Percentiles rank a stretch among this genome's conserved stretches.
phyloP scores from a whole-genome alignment of 2,329 filamentous ascomycete species.

The Fusarium setosum region DNA sequence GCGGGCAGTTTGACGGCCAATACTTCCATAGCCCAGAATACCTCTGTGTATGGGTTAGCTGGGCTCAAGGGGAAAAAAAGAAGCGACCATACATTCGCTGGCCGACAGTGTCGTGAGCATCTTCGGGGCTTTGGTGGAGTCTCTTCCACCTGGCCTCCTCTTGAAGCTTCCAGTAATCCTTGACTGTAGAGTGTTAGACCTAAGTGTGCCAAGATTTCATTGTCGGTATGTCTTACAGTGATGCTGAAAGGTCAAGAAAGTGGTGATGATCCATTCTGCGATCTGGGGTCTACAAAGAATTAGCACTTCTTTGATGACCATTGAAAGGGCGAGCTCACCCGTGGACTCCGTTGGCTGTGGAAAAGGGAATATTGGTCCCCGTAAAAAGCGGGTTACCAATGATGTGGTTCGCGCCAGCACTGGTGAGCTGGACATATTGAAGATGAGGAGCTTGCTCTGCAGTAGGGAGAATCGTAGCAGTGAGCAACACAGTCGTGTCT shows the following conservation, averaged over 20 bases:
- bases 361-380: constrained; percentile 62
- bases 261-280: constrained; percentile 66
- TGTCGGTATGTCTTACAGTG: constrained; percentile 48
- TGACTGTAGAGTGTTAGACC: constrained; percentile 47
- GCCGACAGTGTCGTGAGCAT: constrained; percentile 56
- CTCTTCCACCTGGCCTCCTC: constrained; percentile 57
- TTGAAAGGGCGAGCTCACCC: constrained; percentile 52
- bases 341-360: constrained; percentile 68
- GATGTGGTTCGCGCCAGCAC: constrained; percentile 65
- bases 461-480: constrained; percentile 55
- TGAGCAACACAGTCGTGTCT: constrained; percentile 61
- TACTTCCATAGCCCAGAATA: constrained; percentile 66
- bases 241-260: constrained; percentile 62
- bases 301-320: background rate
- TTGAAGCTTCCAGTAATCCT: constrained; percentile 57
- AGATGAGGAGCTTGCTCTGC: constrained; percentile 58
- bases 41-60: constrained; percentile 48
- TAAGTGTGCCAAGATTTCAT: background rate
- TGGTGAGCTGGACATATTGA: constrained; percentile 64
- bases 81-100: constrained; percentile 59
- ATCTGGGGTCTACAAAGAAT: constrained; percentile 61
- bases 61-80: too few relatives aligned
- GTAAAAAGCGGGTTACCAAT: constrained; percentile 59
- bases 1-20: constrained; percentile 64
- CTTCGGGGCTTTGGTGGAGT: constrained; percentile 26